These are phyloP conservation scores for Phytophthora melonis DNA, from an alignment of 352 stramenopile species.

Conservation along the genomic window DNA sequence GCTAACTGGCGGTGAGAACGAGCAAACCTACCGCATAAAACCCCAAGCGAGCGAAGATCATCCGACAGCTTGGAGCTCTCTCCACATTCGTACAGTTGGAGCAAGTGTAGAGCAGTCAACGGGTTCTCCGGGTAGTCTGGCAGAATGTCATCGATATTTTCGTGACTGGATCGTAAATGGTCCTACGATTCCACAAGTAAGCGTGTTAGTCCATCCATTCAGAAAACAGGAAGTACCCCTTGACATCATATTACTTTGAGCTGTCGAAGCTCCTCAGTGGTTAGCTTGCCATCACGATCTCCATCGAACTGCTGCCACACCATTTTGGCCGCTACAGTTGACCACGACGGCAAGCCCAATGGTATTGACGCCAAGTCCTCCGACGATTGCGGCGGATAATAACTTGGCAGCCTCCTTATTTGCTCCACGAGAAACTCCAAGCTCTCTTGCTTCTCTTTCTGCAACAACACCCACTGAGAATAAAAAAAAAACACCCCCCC, in stretches of 20 bases:
- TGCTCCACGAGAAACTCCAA: conserved; percentile 53
- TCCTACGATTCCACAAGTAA: conserved; percentile 15
- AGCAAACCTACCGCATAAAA: conserved; percentile 48
- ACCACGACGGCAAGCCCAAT: conserved; percentile 41
- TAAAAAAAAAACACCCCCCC: neutral
- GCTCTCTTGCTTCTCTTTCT: conserved; percentile 68
- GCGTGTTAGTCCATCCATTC: neutral
- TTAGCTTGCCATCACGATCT: conserved; percentile 42
- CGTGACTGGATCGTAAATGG: conserved; percentile 36
- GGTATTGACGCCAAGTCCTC: conserved; percentile 5
- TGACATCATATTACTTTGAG: conserved; percentile 46
- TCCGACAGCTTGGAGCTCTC: conserved; percentile 36
- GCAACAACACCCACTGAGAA: conserved; percentile 8
- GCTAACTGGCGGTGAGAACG: neutral
- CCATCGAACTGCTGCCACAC: conserved; percentile 49
- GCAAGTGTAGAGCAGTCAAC: conserved; percentile 23
- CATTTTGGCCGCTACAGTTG: conserved; percentile 44
- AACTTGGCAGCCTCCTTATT: conserved; percentile 45
- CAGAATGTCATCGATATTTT: conserved; percentile 41
- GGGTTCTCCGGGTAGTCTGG: conserved; percentile 14
- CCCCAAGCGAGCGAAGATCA: conserved; percentile 52
- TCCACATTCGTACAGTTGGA: conserved; percentile 46
- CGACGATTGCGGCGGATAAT: conserved; percentile 9
- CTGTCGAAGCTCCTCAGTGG: conserved; percentile 31
- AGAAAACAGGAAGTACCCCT: conserved; percentile 1